These are phyloP conservation scores for Tetradesmus lagerheimii DNA, from an alignment of 139 green algal genomes.

Conservation along the genomic window DNA sequence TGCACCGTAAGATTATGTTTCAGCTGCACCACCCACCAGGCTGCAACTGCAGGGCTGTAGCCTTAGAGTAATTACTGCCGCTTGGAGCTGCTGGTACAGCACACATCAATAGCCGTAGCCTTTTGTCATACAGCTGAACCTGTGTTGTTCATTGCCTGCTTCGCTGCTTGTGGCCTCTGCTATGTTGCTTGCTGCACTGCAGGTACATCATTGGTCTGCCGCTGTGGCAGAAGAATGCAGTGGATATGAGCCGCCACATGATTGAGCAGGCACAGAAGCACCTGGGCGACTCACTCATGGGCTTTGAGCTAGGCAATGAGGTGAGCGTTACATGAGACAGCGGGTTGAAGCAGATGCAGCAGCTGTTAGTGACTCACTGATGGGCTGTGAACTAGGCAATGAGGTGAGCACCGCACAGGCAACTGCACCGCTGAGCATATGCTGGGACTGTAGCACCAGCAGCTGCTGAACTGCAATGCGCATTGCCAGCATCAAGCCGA, in stretches of 20 bases:
- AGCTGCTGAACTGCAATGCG: too few species aligned
- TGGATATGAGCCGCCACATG: conserved; percentile 4
- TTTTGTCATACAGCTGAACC: too few species aligned
- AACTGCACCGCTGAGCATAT: too few species aligned
- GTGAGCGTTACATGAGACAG: not conserved
- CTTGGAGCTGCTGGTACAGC: too few species aligned
- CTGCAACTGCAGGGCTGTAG: too few species aligned
- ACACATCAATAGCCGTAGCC: too few species aligned
- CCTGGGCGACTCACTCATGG: not conserved
- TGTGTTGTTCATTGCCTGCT: not conserved
- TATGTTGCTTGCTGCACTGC: not conserved
- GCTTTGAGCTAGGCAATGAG: conserved; percentile 51
- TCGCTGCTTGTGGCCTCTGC: conserved; percentile 15
- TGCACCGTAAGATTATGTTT: too few species aligned
- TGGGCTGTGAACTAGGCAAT: too few species aligned
- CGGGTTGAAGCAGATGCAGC: not conserved
- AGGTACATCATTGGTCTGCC: conserved; percentile 45
- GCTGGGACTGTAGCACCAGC: too few species aligned
- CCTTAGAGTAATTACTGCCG: too few species aligned
- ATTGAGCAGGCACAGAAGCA: conserved; percentile 14
- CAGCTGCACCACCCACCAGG: too few species aligned
- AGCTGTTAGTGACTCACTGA: not conserved
- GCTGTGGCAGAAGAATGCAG: conserved; percentile 31
- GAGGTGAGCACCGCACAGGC: too few species aligned
- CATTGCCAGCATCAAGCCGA: not conserved